A percentile compares a stretch with the other conserved stretches of the same genome.
These are phyloP conservation scores for Podaxis mareebaensis DNA, from an alignment of 768 basidiomycete species.

Conservation along the genomic window DNA sequence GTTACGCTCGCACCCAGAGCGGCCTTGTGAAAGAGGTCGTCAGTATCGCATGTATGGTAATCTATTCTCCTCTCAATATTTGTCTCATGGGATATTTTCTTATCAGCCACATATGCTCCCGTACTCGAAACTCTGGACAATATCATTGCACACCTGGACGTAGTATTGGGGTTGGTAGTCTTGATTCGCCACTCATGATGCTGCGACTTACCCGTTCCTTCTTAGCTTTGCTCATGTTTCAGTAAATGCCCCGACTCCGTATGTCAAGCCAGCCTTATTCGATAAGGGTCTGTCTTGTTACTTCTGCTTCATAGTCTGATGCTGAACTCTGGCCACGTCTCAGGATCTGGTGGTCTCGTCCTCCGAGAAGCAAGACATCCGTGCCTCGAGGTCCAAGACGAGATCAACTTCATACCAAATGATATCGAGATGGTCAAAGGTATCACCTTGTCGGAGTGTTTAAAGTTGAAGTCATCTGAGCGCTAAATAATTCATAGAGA, in stretches of 20 bases:
- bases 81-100: background rate
- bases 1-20: conserved; percentile 76
- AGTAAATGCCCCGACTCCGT: conserved; percentile 80
- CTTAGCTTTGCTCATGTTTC: conserved; percentile 90
- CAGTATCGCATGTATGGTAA: conserved; percentile 76
- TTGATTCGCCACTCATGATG: background rate
- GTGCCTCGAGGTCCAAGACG: conserved; percentile 95
- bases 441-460: conserved; percentile 20
- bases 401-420: conserved; percentile 92
- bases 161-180: conserved; percentile 74
- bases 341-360: conserved; percentile 79
- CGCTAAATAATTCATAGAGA: conserved; percentile 39
- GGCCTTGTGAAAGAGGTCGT: conserved; percentile 91
- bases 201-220: background rate
- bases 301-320: background rate
- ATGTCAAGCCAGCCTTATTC: conserved; percentile 80
- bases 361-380: conserved; percentile 91
- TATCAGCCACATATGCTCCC: conserved; percentile 86
- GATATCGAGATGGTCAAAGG: conserved; percentile 94
- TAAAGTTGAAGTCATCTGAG: background rate
- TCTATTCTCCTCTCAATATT: background rate
- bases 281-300: conserved; percentile 62
- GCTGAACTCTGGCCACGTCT: background rate
- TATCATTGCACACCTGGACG: conserved; percentile 87
- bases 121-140: conserved; percentile 84